Evolutionary conservation across 2,329 filamentous ascomycete species (phyloP).

Genomic region (Neopestalotiopsis rosae): DNA sequence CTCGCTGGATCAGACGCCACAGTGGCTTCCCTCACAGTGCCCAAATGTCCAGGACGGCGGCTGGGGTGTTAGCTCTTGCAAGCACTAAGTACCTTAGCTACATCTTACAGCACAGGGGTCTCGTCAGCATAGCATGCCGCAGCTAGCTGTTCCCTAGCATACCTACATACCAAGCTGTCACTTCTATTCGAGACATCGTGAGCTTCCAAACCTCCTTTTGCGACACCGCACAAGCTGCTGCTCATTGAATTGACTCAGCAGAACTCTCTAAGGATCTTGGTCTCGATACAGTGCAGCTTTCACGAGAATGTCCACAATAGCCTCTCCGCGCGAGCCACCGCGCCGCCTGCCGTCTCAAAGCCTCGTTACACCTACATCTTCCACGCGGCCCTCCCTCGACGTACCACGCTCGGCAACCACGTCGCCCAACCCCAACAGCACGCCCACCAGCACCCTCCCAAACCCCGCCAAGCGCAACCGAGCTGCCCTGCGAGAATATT

Average conservation of each 20-base stretch:
- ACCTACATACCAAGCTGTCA: not conserved
- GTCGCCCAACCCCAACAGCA: slow-evolving; percentile 54
- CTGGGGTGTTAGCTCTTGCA: not conserved
- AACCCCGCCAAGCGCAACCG: slow-evolving; percentile 67
- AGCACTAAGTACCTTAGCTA: not conserved
- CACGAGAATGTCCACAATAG: slow-evolving; percentile 66
- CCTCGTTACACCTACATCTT: slow-evolving; percentile 72
- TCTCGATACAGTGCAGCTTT: not conserved
- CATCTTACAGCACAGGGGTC: not conserved
- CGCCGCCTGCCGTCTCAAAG: slow-evolving; percentile 57
- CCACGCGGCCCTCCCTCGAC: slow-evolving; percentile 77
- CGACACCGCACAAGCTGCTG: not conserved
- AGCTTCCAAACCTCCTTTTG: not conserved
- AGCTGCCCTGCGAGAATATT: slow-evolving; percentile 90
- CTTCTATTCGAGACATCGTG: not conserved
- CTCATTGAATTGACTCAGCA: not conserved
- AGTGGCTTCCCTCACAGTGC: slow-evolving; percentile 28
- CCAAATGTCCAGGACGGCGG: not conserved
- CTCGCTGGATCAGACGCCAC: slow-evolving; percentile 23
- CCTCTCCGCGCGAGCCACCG: slow-evolving; percentile 64
- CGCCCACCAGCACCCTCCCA: slow-evolving; percentile 28
- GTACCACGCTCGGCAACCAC: slow-evolving; percentile 62
- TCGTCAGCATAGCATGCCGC: not conserved
- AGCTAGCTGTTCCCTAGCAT: not conserved
- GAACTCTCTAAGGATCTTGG: not conserved